Percentiles rank a stretch among this genome's conserved stretches.
Conservation (phyloP, 1,139 yeast genomes). For the Nakaseomyces delphensis region DNA sequence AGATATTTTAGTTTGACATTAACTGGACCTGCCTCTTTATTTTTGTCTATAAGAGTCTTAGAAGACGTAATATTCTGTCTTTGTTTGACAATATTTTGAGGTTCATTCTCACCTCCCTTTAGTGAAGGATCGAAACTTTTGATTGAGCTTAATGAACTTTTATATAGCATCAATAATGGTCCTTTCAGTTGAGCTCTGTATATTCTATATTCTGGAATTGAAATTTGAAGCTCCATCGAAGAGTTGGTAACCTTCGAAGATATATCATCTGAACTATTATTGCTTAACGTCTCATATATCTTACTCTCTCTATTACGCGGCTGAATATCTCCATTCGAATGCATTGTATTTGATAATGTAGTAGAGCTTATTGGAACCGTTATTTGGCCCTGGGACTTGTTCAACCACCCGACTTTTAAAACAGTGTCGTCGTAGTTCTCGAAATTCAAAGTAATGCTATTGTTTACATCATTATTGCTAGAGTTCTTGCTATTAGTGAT, state of each 20-base stretch:
- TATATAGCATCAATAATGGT: conserved; percentile 48
- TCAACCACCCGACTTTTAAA: conserved; percentile 42
- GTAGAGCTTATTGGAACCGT: conserved; percentile 8
- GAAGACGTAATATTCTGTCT: conserved; percentile 5
- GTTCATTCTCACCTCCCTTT: not conserved
- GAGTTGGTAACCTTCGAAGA: conserved; percentile 8
- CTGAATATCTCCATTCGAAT: conserved; percentile 11
- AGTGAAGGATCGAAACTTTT: conserved; percentile 34
- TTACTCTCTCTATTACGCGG: conserved; percentile 28
- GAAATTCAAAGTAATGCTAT: conserved; percentile 15
- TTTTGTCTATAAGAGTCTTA: not conserved
- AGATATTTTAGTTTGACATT: conserved; percentile 28
- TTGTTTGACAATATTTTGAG: not conserved
- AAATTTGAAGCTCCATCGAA: conserved; percentile 12
- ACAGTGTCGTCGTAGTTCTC: conserved; percentile 34
- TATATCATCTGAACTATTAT: conserved; percentile 4
- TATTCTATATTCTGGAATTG: conserved; percentile 34
- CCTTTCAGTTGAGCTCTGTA: conserved; percentile 61
- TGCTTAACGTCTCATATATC: conserved; percentile 10
- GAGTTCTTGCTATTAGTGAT: not conserved
- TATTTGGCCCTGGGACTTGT: conserved; percentile 35
- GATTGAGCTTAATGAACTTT: conserved; percentile 42
- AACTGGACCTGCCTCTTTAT: conserved; percentile 5
- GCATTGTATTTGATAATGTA: not conserved
- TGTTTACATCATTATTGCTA: not conserved